These are phyloP conservation scores for Beverwykella pulmonaria DNA, from an alignment of 495 filamentous ascomycete species.

Conservation along the genomic window DNA sequence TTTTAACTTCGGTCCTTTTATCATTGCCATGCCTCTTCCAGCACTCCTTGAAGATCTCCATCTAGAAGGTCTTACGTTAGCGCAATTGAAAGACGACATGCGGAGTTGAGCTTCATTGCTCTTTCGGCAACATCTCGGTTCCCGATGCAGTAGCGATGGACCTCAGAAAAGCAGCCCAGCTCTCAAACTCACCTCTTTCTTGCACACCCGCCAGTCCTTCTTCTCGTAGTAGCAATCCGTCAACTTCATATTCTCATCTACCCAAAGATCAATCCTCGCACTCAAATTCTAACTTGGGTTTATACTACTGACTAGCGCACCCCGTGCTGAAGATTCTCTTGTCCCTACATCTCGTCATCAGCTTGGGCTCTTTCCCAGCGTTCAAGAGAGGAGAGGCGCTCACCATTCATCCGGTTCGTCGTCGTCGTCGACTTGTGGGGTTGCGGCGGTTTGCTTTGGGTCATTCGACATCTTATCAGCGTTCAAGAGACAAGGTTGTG, in stretches of 20 bases:
- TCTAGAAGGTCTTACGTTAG: constrained; percentile 54
- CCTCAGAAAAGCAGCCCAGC: background rate
- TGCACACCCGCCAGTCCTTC: constrained; percentile 93
- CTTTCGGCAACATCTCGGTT: constrained; percentile 27
- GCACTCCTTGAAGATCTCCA: constrained; percentile 88
- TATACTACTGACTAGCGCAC: constrained; percentile 69
- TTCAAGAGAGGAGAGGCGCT: constrained; percentile 35
- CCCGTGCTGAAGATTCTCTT: constrained; percentile 97
- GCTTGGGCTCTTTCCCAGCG: constrained; percentile 5
- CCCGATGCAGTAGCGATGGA: background rate
- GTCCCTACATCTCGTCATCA: constrained; percentile 62
- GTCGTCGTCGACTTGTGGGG: constrained; percentile 60
- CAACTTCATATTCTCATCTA: constrained; percentile 87
- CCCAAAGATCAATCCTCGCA: background rate
- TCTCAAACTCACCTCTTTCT: constrained; percentile 71
- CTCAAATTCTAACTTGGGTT: background rate
- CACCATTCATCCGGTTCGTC: constrained; percentile 97
- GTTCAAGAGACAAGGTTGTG: background rate
- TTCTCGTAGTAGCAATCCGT: constrained; percentile 95
- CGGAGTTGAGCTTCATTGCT: background rate
- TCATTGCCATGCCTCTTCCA: constrained; percentile 94
- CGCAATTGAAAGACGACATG: too few species aligned
- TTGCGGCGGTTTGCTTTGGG: constrained; percentile 47
- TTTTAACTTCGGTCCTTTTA: constrained; percentile 74
- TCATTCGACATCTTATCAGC: constrained; percentile 53